These are phyloP conservation scores for Boletus barrowsii DNA, from an alignment of 768 basidiomycete genomes.

Conservation along the genomic window DNA sequence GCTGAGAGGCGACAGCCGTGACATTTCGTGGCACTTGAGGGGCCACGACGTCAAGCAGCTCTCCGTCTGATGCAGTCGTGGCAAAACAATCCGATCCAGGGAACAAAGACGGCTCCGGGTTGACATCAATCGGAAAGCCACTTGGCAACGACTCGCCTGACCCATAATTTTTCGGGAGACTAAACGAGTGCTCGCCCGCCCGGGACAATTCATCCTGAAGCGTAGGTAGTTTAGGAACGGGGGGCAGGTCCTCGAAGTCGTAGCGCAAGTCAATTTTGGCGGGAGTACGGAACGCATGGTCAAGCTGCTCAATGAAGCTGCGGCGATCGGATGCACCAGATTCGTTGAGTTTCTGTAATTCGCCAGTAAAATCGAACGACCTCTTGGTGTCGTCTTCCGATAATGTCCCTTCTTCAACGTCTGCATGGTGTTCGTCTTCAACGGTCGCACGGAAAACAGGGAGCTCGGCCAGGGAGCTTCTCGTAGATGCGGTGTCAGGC, in stretches of 20 bases:
- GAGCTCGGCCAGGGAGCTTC: slow-evolving; percentile 19
- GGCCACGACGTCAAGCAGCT: slow-evolving; percentile 17
- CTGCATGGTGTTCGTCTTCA: slow-evolving; percentile 39
- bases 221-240: slow-evolving; percentile 50
- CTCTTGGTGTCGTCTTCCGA: slow-evolving; percentile 72
- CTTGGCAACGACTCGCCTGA: slow-evolving; percentile 14
- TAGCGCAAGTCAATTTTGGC: slow-evolving; percentile 61
- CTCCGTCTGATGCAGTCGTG: slow-evolving; percentile 34
- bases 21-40: slow-evolving; percentile 21
- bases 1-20: slow-evolving; percentile 39
- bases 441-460: slow-evolving; percentile 45
- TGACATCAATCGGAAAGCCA: slow-evolving; percentile 24
- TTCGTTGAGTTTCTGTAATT: slow-evolving; percentile 65
- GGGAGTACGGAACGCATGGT: slow-evolving; percentile 76
- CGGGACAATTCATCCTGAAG: slow-evolving; percentile 28
- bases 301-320: slow-evolving; percentile 82
- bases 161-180: slow-evolving; percentile 13
- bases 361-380: slow-evolving; percentile 83
- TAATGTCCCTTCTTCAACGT: slow-evolving; percentile 39
- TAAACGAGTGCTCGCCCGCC: slow-evolving; percentile 22
- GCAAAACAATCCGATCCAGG: slow-evolving; percentile 35
- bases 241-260: slow-evolving; percentile 46
- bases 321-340: slow-evolving; percentile 63
- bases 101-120: slow-evolving; percentile 37
- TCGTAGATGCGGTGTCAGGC: slow-evolving; percentile 7